Evolutionary conservation across 2,329 filamentous ascomycete genomes (phyloP).

Genomic region (Aureobasidium sp.): DNA sequence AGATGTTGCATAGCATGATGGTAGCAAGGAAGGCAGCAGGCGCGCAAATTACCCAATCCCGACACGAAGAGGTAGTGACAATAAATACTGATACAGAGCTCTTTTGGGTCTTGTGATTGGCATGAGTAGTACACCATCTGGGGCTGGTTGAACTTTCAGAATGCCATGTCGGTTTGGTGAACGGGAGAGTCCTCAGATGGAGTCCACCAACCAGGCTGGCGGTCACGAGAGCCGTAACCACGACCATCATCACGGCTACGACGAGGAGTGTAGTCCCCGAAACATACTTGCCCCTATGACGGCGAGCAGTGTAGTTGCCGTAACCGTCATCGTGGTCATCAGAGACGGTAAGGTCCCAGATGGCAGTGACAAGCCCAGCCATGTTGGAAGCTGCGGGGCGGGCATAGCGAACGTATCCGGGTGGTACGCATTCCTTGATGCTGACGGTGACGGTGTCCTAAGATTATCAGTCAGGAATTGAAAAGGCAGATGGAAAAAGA

Average conservation of each 20-base stretch:
- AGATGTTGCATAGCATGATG: too few species aligned
- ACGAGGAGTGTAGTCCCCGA: not conserved
- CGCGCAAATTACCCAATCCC: too few species aligned
- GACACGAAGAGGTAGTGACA: too few species aligned
- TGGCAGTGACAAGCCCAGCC: not conserved
- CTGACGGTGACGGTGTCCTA: not conserved
- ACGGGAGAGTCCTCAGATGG: not conserved
- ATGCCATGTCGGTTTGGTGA: not conserved
- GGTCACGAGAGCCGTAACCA: not conserved
- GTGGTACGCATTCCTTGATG: not conserved
- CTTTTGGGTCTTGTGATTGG: too few species aligned
- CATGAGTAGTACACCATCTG: too few species aligned
- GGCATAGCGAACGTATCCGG: not conserved
- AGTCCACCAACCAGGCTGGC: not conserved
- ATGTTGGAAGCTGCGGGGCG: not conserved
- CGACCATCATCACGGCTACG: not conserved
- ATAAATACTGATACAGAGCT: too few species aligned
- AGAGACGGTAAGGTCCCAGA: not conserved
- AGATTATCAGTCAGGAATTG: not conserved
- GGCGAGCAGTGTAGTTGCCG: not conserved
- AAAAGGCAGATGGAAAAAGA: too few species aligned
- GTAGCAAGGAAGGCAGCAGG: too few species aligned
- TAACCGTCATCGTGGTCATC: not conserved
- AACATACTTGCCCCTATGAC: not conserved
- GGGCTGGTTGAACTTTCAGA: constrained; percentile 19